Evolutionary conservation across 2,329 filamentous ascomycete genomes (phyloP).

Genomic region (Colletotrichum kahawae): DNA sequence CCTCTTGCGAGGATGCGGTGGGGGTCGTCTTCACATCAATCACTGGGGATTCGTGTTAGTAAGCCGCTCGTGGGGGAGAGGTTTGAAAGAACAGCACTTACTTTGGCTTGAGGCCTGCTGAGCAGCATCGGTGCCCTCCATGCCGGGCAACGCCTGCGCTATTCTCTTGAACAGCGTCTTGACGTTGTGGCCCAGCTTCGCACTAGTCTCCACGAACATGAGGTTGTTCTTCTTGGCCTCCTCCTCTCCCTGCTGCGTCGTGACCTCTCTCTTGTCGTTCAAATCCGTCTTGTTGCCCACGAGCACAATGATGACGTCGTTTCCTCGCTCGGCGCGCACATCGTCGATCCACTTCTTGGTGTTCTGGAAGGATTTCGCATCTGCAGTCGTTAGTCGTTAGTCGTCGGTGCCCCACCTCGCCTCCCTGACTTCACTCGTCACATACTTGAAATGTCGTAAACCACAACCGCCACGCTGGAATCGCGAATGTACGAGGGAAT

Average conservation of each 20-base stretch:
- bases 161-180: conserved; percentile 98
- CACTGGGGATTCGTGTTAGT: conserved; percentile 59
- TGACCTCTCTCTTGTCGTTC: conserved; percentile 98
- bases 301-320: conserved; percentile 98
- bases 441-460: conserved; percentile 94
- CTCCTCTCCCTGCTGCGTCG: conserved; percentile 93
- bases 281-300: conserved; percentile 99
- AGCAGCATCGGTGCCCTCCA: conserved; percentile 88
- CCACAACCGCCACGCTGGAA: conserved; percentile 95
- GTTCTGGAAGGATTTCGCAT: conserved; percentile 97
- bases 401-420: background rate
- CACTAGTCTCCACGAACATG: conserved; percentile 99
- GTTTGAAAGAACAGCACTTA: conserved; percentile 49
- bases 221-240: conserved; percentile 97
- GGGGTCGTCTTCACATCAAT: conserved; percentile 91
- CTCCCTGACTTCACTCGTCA: background rate
- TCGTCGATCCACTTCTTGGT: conserved; percentile 99
- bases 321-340: conserved; percentile 92
- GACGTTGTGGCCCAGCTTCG: conserved; percentile 97
- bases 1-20: conserved; percentile 72
- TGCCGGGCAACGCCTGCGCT: conserved; percentile 94
- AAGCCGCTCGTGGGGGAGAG: background rate
- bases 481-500: conserved; percentile 99
- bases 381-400: conserved; percentile 40
- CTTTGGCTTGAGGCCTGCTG: conserved; percentile 77